Evolutionary conservation across 768 basidiomycete species (phyloP).

Genomic region (Suillus spraguei): DNA sequence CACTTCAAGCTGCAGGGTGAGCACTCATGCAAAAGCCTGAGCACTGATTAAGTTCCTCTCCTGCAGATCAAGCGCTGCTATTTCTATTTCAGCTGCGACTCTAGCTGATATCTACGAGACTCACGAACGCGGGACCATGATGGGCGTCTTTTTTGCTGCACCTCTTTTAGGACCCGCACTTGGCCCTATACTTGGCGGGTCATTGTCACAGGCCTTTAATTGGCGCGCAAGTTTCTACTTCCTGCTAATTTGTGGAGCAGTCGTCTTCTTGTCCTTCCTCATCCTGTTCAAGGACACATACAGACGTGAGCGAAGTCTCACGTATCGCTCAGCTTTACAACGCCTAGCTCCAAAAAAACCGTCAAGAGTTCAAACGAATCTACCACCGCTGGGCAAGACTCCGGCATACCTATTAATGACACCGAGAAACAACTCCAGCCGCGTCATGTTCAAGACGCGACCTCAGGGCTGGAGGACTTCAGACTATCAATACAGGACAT

Average conservation of each 20-base stretch:
- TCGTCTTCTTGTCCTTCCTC: constrained; percentile 57
- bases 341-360: constrained; percentile 34
- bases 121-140: constrained; percentile 71
- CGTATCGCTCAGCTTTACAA: constrained; percentile 70
- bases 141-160: constrained; percentile 81
- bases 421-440: constrained; percentile 19
- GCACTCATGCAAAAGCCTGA: constrained; percentile 17
- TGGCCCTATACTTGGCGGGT: constrained; percentile 74
- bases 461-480: constrained; percentile 32
- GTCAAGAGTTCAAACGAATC: constrained; percentile 25
- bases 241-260: constrained; percentile 61
- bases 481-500: constrained; percentile 67
- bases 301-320: constrained; percentile 76
- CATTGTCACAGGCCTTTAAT: constrained; percentile 60
- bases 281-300: constrained; percentile 82
- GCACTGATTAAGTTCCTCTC: constrained; percentile 14
- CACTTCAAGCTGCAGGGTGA: constrained; percentile 68
- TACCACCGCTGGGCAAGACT: constrained; percentile 15
- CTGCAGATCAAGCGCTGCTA: constrained; percentile 61
- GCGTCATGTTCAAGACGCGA: constrained; percentile 28
- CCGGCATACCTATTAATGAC: background rate
- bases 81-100: constrained; percentile 75
- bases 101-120: constrained; percentile 80
- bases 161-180: constrained; percentile 79
- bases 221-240: constrained; percentile 91